Conservation (phyloP, 2,329 filamentous ascomycete genomes). For the Chaetoscypha palmicola region DNA sequence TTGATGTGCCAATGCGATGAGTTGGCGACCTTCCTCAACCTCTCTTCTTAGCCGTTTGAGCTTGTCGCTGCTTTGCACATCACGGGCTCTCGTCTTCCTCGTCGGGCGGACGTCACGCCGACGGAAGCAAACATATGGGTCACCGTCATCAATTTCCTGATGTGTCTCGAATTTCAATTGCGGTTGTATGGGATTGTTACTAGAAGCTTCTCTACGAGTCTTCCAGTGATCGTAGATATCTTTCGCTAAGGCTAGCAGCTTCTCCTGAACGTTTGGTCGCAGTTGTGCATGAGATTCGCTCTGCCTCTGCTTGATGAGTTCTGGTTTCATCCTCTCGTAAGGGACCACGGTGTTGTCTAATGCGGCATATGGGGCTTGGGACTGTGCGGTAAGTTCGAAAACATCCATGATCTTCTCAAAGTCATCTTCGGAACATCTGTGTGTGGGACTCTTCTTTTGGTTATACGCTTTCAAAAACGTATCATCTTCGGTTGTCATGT, state of each 20-base stretch:
- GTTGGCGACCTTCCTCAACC: constrained; percentile 77
- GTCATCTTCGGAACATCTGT: constrained; percentile 75
- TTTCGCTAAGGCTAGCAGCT: constrained; percentile 55
- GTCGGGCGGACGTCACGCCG: constrained; percentile 89
- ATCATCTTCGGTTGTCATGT: constrained; percentile 89
- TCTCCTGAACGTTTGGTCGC: constrained; percentile 41
- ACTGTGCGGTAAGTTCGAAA: constrained; percentile 79
- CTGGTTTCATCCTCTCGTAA: constrained; percentile 63
- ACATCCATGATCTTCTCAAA: constrained; percentile 94
- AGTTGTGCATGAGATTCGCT: constrained; percentile 42
- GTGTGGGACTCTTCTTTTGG: constrained; percentile 56
- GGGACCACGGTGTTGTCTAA: constrained; percentile 82
- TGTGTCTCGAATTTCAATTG: constrained; percentile 89
- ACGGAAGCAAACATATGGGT: constrained; percentile 97
- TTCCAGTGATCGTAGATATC: constrained; percentile 90
- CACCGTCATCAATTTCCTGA: constrained; percentile 87
- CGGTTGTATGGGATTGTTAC: constrained; percentile 68
- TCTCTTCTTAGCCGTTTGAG: constrained; percentile 86
- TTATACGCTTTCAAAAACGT: constrained; percentile 80
- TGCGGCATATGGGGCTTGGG: constrained; percentile 80
- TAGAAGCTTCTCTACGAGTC: constrained; percentile 54
- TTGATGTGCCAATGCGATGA: constrained; percentile 70
- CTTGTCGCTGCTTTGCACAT: constrained; percentile 91
- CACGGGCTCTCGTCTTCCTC: constrained; percentile 87
- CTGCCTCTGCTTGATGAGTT: constrained; percentile 30